Evolutionary conservation across 306 rosid genomes (phyloP).

Genomic region (Sicyos baderoa): DNA sequence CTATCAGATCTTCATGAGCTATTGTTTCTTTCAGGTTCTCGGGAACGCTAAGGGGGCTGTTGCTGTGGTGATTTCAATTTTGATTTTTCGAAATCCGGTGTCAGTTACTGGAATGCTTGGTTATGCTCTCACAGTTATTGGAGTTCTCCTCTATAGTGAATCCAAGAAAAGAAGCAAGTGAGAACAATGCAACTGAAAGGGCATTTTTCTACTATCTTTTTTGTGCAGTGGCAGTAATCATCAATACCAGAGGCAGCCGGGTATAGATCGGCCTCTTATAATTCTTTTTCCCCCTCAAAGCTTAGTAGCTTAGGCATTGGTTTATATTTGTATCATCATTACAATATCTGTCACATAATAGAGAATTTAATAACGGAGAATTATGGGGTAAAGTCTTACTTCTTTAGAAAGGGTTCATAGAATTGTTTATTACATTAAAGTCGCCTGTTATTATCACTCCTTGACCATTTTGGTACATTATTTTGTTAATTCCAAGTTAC

Average conservation of each 20-base stretch:
- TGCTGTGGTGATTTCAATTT: constrained; percentile 92
- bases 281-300: constrained; percentile 29
- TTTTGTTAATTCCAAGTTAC: not conserved
- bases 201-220: constrained; percentile 30
- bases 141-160: constrained; percentile 92
- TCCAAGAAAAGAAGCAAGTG: constrained; percentile 98
- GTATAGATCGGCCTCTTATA: constrained; percentile 23
- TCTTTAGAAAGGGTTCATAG: constrained; percentile 19
- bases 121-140: constrained; percentile 76
- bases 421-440: constrained; percentile 4
- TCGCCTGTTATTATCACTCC: constrained; percentile 14
- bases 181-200: constrained; percentile 27
- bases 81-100: constrained; percentile 89
- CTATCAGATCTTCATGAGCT: not conserved
- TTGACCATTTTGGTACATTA: constrained; percentile 14
- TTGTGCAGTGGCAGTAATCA: constrained; percentile 1
- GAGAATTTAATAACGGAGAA: constrained; percentile 51
- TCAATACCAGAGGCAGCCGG: constrained; percentile 12
- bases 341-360: constrained; percentile 50
- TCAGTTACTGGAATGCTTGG: constrained; percentile 99
- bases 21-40: constrained; percentile 54
- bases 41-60: constrained; percentile 99
- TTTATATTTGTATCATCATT: constrained; percentile 50
- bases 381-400: constrained; percentile 42
- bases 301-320: constrained; percentile 25